Conservation (phyloP, 176 grass and related monocot species). For the Phoenix roebelenii region DNA sequence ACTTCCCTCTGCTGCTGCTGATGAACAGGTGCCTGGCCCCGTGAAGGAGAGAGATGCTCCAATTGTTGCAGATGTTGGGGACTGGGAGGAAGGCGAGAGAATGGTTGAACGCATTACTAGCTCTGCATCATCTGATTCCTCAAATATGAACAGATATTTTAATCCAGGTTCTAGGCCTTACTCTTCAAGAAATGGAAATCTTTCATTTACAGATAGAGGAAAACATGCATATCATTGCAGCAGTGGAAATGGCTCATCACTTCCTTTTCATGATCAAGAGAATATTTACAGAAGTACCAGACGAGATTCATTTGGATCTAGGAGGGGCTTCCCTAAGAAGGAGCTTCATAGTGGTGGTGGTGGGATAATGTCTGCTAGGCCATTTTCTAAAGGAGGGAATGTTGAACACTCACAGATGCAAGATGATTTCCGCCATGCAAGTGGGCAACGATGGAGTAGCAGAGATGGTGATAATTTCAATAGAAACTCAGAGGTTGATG, state of each 20-base stretch:
- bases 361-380: conserved; percentile 19
- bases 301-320: conserved; percentile 33
- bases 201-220: conserved; percentile 40
- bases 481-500: conserved; percentile 47
- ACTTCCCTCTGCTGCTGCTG: conserved; percentile 27
- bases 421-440: conserved; percentile 45
- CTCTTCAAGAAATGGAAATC: conserved; percentile 34
- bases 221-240: conserved; percentile 30
- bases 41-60: conserved; percentile 31
- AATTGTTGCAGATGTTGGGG: conserved; percentile 27
- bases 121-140: conserved; percentile 43
- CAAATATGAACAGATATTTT: conserved; percentile 40
- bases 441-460: conserved; percentile 50
- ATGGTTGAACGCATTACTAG: conserved; percentile 41
- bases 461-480: conserved; percentile 52
- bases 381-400: conserved; percentile 34
- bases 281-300: conserved; percentile 32
- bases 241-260: conserved; percentile 14
- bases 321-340: conserved; percentile 51
- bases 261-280: conserved; percentile 45
- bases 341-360: conserved; percentile 41
- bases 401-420: conserved; percentile 30
- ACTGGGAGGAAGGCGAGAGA: conserved; percentile 43
- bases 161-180: conserved; percentile 44
- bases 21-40: conserved; percentile 28